A percentile compares a stretch with the other conserved stretches of the same genome.
phyloP scores from a whole-genome alignment of 306 rosid genomes.

The Pueraria montana region DNA sequence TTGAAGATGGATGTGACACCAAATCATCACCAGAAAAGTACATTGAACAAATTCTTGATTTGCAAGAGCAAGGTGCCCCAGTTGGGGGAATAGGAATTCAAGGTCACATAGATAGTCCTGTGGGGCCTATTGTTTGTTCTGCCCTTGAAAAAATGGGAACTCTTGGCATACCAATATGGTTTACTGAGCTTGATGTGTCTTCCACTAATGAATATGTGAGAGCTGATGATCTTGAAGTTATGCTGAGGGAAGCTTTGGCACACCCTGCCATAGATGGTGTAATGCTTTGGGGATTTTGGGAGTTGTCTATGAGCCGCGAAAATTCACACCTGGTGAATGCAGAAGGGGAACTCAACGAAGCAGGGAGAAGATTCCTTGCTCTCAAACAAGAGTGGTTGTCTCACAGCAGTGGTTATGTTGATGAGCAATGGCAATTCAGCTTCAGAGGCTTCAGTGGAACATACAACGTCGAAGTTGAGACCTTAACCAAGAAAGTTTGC shows the following conservation, averaged over 20 bases:
- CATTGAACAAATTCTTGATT: constrained; percentile 73
- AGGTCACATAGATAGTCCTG: constrained; percentile 90
- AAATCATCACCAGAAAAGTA: constrained; percentile 83
- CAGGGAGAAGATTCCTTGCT: constrained; percentile 72
- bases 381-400: constrained; percentile 89
- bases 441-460: constrained; percentile 89
- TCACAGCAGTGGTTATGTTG: constrained; percentile 64
- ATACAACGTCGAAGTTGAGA: constrained; percentile 68
- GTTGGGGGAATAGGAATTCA: constrained; percentile 94
- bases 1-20: constrained; percentile 84
- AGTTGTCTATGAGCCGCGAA: constrained; percentile 82
- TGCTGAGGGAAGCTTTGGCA: constrained; percentile 78
- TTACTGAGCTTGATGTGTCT: constrained; percentile 87
- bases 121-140: constrained; percentile 82
- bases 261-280: constrained; percentile 85
- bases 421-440: constrained; percentile 65
- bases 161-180: constrained; percentile 90
- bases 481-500: constrained; percentile 52
- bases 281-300: constrained; percentile 97
- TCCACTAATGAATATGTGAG: constrained; percentile 76
- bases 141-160: constrained; percentile 78
- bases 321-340: constrained; percentile 82
- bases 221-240: constrained; percentile 92
- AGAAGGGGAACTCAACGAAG: constrained; percentile 88
- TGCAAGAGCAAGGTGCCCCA: constrained; percentile 82